Base-by-base conservation (phyloP, 2,329 filamentous ascomycete genomes). In the Monosporascus ibericus region DNA sequence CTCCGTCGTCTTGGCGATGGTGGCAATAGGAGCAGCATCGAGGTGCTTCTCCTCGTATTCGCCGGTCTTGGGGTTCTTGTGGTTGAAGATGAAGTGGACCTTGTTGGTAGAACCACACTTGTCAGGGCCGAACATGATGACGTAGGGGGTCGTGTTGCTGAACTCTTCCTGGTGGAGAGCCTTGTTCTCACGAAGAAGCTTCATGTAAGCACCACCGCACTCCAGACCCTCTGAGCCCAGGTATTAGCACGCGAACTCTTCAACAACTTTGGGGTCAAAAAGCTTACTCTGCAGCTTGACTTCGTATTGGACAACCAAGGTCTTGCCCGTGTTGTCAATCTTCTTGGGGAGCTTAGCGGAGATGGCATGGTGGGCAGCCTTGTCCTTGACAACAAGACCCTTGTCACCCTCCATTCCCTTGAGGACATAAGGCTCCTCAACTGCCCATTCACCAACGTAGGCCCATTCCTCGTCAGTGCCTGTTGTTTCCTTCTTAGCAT, bases 21-120 rank as follows among this genome's bases (percentile, higher is more conserved):
- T 88, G 69, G 92, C 92, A 54, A 86, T 81, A 56, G 94, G 92
- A 60, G 92, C 87, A 65, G 81, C 82, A 70, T 82, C 85, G 59
- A 99, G 82, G 77, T 99, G 94, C 87, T 99, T 99, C 88, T 99
- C 94, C 83, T 99, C 92, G 68, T 99, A 99, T 75, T 96, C 90
- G 78, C 92, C 92, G 47, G 91, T 96, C 88, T 96, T 96, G 70
- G 94, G 94, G 85, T 97, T 99, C 89, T 97, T 99, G 88, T 99
- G 94, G 77, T 95, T 94, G 85, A 99, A 95, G 74, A 99, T 99
- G 79, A 99, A 96, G 75, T 85, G 82, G 50, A 95, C 89, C 87
- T 97, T 97, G 87, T 99, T 99, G 74, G 90, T 97, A 71, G 90
- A 84, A 73, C 94, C 94, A 73, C 94, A 99, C 87, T 97, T 97